phyloP scores from a whole-genome alignment of 2,329 filamentous ascomycete species.

The Phaeosphaeria sp. region DNA sequence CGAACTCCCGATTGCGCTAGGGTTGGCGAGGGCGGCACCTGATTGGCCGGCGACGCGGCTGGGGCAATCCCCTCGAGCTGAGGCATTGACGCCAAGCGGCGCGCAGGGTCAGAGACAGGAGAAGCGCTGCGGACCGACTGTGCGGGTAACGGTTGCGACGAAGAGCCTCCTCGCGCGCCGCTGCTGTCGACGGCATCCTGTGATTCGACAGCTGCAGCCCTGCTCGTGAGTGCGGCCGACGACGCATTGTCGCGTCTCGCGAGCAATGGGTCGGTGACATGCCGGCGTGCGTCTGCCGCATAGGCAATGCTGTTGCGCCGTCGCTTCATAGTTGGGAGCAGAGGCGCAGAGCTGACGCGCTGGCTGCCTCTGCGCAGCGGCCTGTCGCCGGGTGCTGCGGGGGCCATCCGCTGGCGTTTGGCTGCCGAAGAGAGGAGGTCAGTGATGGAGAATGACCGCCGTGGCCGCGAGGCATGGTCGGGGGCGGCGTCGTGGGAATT shows the following conservation, averaged over 20 bases:
- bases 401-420: constrained; percentile 46
- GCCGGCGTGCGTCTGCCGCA: constrained; percentile 49
- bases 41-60: constrained; percentile 40
- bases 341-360: constrained; percentile 42
- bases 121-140: constrained; percentile 26
- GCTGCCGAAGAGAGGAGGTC: constrained; percentile 51
- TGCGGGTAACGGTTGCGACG: constrained; percentile 35
- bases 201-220: constrained; percentile 13
- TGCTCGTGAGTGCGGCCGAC: constrained; percentile 26
- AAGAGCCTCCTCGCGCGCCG: constrained; percentile 17
- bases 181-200: constrained; percentile 14
- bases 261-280: constrained; percentile 41
- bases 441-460: constrained; percentile 60
- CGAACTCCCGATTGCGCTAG: constrained; percentile 47
- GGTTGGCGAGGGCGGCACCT: constrained; percentile 43
- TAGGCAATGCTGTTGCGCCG: constrained; percentile 44
- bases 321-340: constrained; percentile 47
- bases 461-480: constrained; percentile 41
- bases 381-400: constrained; percentile 33
- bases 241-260: constrained; percentile 40
- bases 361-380: constrained; percentile 40
- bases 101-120: constrained; percentile 31
- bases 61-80: constrained; percentile 38
- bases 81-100: constrained; percentile 39
- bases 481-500: constrained; percentile 14